phyloP scores from a whole-genome alignment of 2,329 filamentous ascomycete genomes.

The Lasiodiplodia theobromae region DNA sequence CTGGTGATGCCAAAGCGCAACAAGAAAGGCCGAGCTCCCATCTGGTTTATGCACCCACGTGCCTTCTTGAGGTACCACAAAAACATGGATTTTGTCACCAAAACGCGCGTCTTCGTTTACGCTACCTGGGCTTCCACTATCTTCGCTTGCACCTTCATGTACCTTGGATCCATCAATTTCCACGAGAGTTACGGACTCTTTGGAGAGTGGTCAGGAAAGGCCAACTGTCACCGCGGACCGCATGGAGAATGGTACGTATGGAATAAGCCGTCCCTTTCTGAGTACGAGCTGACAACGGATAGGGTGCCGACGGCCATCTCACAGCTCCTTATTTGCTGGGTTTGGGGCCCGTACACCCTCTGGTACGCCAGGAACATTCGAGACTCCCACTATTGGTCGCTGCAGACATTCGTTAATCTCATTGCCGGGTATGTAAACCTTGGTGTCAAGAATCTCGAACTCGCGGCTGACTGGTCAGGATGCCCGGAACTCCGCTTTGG shows the following conservation, averaged over 20 bases:
- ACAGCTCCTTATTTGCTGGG: constrained; percentile 70
- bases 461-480: constrained; percentile 46
- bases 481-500: constrained; percentile 73
- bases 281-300: neutral
- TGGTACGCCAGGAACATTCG: constrained; percentile 67
- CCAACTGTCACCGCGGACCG: constrained; percentile 22
- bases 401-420: constrained; percentile 65
- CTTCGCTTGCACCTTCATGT: constrained; percentile 2
- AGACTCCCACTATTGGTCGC: constrained; percentile 71
- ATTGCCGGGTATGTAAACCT: constrained; percentile 48
- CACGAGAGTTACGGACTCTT: constrained; percentile 21
- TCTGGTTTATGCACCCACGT: neutral
- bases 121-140: neutral
- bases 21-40: neutral
- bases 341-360: constrained; percentile 67
- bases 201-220: constrained; percentile 20
- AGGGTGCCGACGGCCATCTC: constrained; percentile 70
- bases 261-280: neutral
- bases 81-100: constrained; percentile 12
- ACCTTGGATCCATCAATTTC: constrained; percentile 25
- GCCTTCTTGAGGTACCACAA: constrained; percentile 2
- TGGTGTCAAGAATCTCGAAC: neutral
- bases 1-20: neutral
- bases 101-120: neutral
- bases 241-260: constrained; percentile 23